Conservation (phyloP, 805 yeast genomes). For the Maudiozyma saulgeensis region DNA sequence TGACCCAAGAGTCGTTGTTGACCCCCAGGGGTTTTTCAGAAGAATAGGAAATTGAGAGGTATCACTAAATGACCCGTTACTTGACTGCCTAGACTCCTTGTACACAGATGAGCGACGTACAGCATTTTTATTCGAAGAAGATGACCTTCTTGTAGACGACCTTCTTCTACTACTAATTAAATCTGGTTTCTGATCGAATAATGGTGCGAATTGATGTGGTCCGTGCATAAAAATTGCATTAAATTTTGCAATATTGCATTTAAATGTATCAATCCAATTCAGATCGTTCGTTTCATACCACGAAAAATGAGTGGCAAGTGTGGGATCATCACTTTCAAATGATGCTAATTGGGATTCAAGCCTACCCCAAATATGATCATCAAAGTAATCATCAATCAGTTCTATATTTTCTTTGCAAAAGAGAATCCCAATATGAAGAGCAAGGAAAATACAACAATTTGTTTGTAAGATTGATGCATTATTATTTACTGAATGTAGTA, state of each 20-base stretch:
- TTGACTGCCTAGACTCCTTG: neutral
- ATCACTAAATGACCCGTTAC: neutral
- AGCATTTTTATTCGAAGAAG: constrained; percentile 2
- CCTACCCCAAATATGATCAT: constrained; percentile 15
- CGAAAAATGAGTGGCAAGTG: neutral
- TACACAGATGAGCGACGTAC: neutral
- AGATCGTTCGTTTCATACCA: constrained; percentile 28
- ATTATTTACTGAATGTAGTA: constrained; percentile 44
- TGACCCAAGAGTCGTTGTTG: neutral
- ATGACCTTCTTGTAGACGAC: constrained; percentile 3
- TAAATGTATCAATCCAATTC: constrained; percentile 28
- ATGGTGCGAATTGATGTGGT: constrained; percentile 29
- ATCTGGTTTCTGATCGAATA: constrained; percentile 23
- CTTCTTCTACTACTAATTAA: neutral
- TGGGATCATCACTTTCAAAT: neutral
- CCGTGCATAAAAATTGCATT: constrained; percentile 35
- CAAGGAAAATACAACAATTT: constrained; percentile 59
- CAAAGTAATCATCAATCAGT: constrained; percentile 24
- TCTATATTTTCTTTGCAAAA: constrained; percentile 40
- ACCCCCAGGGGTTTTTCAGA: constrained; percentile 2
- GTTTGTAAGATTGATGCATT: constrained; percentile 47
- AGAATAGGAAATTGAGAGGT: neutral
- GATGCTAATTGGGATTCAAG: neutral
- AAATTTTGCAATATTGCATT: constrained; percentile 29
- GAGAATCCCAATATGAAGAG: constrained; percentile 52